A percentile compares a stretch with the other conserved stretches of the same genome.
These are phyloP conservation scores for Trametes hirsuta DNA, from an alignment of 1,284 basidiomycete genomes.

Conservation along the genomic window DNA sequence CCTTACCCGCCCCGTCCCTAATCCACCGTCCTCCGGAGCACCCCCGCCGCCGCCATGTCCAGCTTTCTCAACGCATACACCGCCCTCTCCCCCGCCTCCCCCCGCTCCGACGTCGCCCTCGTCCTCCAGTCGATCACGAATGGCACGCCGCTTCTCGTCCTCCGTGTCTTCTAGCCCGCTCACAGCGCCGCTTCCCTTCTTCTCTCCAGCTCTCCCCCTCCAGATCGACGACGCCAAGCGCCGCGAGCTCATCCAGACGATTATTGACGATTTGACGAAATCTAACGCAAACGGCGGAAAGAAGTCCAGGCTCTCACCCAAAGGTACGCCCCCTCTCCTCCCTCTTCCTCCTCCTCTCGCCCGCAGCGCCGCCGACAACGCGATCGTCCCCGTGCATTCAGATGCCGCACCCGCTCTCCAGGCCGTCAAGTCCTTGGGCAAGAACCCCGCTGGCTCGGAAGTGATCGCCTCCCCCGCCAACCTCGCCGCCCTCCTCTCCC, in stretches of 20 bases:
- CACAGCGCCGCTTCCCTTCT: not conserved
- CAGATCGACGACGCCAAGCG: slow-evolving; percentile 48
- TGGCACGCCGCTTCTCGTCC: slow-evolving; percentile 37
- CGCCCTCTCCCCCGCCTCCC: slow-evolving; percentile 48
- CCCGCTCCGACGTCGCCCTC: slow-evolving; percentile 47
- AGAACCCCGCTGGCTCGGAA: slow-evolving; percentile 69
- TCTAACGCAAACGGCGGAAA: slow-evolving; percentile 37
- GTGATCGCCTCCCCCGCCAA: slow-evolving; percentile 59
- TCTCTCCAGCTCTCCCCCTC: slow-evolving; percentile 42
- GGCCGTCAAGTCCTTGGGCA: slow-evolving; percentile 77
- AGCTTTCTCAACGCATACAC: slow-evolving; percentile 44
- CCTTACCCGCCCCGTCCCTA: slow-evolving; percentile 9
- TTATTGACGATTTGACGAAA: slow-evolving; percentile 63
- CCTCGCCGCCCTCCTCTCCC: slow-evolving; percentile 52
- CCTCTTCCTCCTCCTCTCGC: not conserved
- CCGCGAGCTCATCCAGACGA: slow-evolving; percentile 52
- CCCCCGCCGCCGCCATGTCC: slow-evolving; percentile 30
- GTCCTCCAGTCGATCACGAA: slow-evolving; percentile 53
- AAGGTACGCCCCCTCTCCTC: slow-evolving; percentile 45
- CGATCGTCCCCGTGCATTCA: slow-evolving; percentile 16
- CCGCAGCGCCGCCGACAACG: not conserved
- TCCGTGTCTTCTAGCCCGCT: not conserved
- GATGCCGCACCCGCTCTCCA: slow-evolving; percentile 68
- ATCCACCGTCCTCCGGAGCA: not conserved
- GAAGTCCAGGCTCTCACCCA: slow-evolving; percentile 49